These are phyloP conservation scores for Lentinula boryana DNA, from an alignment of 768 basidiomycete genomes.

Conservation along the genomic window DNA sequence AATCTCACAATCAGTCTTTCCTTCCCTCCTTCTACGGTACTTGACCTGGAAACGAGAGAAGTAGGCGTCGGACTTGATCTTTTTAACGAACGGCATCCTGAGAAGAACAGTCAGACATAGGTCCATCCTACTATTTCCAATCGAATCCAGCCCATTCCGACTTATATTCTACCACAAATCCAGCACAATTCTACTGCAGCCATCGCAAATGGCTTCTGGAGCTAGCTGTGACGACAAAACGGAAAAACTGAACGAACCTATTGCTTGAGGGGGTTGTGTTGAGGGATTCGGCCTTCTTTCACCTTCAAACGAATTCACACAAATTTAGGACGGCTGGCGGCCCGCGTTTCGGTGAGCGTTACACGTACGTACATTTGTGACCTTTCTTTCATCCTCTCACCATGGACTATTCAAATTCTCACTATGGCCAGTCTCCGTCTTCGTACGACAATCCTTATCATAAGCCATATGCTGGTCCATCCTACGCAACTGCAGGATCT, in stretches of 20 bases:
- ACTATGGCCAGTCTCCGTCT: slow-evolving; percentile 10
- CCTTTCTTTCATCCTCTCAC: not conserved
- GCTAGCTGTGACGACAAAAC: not conserved
- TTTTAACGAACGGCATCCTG: slow-evolving; percentile 96
- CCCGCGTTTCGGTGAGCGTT: too few species aligned
- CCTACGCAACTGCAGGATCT: slow-evolving; percentile 58
- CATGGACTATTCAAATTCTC: slow-evolving; percentile 42
- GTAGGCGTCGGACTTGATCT: slow-evolving; percentile 94
- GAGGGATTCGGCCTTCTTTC: not conserved
- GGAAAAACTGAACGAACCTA: not conserved
- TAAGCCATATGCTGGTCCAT: slow-evolving; percentile 73
- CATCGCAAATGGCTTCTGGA: not conserved
- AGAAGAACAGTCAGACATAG: slow-evolving; percentile 1
- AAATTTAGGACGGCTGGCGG: not conserved
- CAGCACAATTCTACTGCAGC: not conserved
- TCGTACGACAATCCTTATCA: slow-evolving; percentile 60
- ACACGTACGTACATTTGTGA: not conserved
- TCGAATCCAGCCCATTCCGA: not conserved
- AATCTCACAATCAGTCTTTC: slow-evolving; percentile 93
- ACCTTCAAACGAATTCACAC: too few species aligned
- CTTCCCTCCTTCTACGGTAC: slow-evolving; percentile 95
- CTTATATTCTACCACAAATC: not conserved
- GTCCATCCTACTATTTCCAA: not conserved
- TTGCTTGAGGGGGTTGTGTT: not conserved
- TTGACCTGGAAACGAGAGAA: slow-evolving; percentile 99